Evolutionary conservation across 208 protist genomes (phyloP).

Genomic region (Trypanosoma grayi): DNA sequence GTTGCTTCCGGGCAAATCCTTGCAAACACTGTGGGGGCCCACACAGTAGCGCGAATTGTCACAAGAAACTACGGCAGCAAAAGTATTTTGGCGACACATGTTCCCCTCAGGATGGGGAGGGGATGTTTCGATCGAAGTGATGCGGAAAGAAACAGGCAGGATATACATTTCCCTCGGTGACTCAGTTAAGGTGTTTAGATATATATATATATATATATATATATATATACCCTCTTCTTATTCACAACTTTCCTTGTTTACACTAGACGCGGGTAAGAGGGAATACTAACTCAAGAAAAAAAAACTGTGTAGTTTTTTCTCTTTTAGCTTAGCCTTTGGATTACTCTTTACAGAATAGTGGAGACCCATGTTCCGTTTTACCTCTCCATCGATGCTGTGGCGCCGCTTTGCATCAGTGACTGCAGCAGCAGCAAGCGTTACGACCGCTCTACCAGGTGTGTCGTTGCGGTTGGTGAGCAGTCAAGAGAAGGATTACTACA

Average conservation of each 20-base stretch:
- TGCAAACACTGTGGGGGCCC: constrained; percentile 87
- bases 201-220: background rate
- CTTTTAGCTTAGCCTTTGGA: background rate
- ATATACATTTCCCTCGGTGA: background rate
- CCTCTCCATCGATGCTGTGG: background rate
- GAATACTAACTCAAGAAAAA: too few relatives aligned
- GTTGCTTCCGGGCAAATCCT: constrained; percentile 82
- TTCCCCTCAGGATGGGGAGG: background rate
- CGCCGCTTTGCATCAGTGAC: background rate
- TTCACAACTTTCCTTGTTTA: background rate
- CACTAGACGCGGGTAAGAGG: too few relatives aligned
- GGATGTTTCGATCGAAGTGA: background rate
- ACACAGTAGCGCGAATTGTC: constrained; percentile 85
- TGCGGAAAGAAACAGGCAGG: background rate
- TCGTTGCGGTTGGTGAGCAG: constrained; percentile 40
- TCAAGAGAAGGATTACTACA: constrained; percentile 86
- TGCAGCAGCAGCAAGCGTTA: background rate
- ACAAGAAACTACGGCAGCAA: constrained; percentile 31
- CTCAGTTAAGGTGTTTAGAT: background rate
- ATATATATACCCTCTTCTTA: background rate
- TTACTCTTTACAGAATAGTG: background rate
- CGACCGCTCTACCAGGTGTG: constrained; percentile 1
- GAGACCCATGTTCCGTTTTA: constrained; percentile 16
- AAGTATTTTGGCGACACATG: constrained; percentile 28
- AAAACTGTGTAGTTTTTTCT: too few relatives aligned